Evolutionary conservation across 1,284 basidiomycete species (phyloP).

Genomic region (Papiliotrema nemorosa): DNA sequence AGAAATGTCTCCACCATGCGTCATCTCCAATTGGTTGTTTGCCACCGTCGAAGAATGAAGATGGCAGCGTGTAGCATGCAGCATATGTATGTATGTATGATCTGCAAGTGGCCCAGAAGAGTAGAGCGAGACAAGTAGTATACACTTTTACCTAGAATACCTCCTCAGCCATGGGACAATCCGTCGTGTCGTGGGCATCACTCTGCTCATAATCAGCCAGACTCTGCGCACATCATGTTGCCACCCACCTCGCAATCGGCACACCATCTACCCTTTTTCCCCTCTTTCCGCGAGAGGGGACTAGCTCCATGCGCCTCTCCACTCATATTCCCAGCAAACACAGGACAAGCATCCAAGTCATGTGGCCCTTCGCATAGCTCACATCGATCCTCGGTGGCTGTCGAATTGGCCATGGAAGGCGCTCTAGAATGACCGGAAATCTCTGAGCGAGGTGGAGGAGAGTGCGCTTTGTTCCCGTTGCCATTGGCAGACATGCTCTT

Average conservation of each 20-base stretch:
- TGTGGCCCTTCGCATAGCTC: conserved; percentile 48
- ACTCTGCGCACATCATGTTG: background rate
- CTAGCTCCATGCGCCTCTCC: conserved; percentile 9
- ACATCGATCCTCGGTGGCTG: conserved; percentile 22
- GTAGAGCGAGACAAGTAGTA: background rate
- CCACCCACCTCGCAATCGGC: conserved; percentile 47
- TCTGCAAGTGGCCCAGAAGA: background rate
- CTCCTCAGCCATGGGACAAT: conserved; percentile 48
- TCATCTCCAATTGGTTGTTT: no score
- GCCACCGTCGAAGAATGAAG: no score
- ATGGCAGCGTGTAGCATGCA: background rate
- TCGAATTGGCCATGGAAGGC: conserved; percentile 12
- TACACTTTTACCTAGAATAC: no score
- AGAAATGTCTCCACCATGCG: no score
- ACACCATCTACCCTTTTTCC: conserved; percentile 38
- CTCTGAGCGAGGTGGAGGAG: background rate
- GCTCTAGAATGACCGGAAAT: conserved; percentile 11
- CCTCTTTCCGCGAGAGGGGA: conserved; percentile 17
- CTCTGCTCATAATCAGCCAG: conserved; percentile 24
- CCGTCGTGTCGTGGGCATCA: conserved; percentile 41
- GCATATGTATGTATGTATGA: background rate
- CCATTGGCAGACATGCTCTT: conserved; percentile 5
- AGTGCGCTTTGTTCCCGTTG: background rate
- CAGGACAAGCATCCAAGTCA: conserved; percentile 46
- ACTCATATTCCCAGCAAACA: conserved; percentile 36